Evolutionary conservation across 371 early-diverging fungal species (phyloP).

Genomic region (Mortierella sp.): DNA sequence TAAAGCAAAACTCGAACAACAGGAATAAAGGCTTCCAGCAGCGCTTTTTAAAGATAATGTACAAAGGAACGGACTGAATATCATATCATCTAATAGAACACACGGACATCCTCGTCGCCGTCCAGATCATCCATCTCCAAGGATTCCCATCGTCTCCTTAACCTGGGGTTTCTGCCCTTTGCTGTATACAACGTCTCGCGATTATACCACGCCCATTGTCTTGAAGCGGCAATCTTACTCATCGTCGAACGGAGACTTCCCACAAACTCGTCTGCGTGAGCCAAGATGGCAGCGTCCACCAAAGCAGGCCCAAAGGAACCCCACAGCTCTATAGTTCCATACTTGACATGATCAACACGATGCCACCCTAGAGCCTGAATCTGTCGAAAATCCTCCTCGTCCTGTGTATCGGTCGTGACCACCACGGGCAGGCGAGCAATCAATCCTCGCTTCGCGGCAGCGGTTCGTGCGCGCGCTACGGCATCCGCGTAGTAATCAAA

Average conservation of each 20-base stretch:
- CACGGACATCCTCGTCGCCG: not conserved
- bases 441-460: constrained; percentile 9
- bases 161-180: not conserved
- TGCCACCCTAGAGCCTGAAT: constrained; percentile 33
- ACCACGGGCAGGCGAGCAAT: constrained; percentile 17
- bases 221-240: constrained; percentile 14
- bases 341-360: constrained; percentile 20
- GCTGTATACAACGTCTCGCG: constrained; percentile 1
- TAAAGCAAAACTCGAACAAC: too few species aligned
- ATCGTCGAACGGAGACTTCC: constrained; percentile 28
- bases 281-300: constrained; percentile 42
- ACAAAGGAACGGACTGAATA: too few species aligned
- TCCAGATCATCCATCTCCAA: not conserved
- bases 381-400: constrained; percentile 12
- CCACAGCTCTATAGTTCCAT: constrained; percentile 8
- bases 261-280: constrained; percentile 29
- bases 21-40: too few species aligned
- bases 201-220: constrained; percentile 27
- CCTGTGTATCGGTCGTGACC: constrained; percentile 32
- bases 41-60: too few species aligned
- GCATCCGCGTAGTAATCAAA: constrained; percentile 9
- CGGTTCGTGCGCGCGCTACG: constrained; percentile 21
- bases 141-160: not conserved
- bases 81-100: constrained; percentile 2
- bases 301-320: constrained; percentile 36